A percentile compares a stretch with the other conserved stretches of the same genome.
Evolutionary conservation across 805 yeast genomes (phyloP).

Genomic region (Metschnikowia henanensis): DNA sequence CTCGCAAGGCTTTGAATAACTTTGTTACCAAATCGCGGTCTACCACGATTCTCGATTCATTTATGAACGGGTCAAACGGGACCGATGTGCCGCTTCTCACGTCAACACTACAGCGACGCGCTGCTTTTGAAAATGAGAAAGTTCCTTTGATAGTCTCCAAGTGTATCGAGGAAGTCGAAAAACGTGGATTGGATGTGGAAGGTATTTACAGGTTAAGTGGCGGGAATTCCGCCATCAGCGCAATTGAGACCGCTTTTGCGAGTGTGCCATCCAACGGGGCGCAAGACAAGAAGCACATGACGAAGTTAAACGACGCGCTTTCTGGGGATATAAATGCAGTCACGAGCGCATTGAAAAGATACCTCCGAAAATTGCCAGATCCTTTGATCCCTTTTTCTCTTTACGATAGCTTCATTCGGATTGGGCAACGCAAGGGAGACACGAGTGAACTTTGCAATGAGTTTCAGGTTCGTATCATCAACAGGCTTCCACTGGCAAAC

Average conservation of each 20-base stretch:
- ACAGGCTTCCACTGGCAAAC: slow-evolving; percentile 67
- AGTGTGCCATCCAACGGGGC: slow-evolving; percentile 26
- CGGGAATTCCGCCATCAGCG: slow-evolving; percentile 63
- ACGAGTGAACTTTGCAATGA: slow-evolving; percentile 33
- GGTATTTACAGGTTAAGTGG: slow-evolving; percentile 94
- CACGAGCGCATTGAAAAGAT: slow-evolving; percentile 83
- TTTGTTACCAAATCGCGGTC: slow-evolving; percentile 45
- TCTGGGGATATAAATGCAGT: slow-evolving; percentile 81
- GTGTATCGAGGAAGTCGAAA: slow-evolving; percentile 77
- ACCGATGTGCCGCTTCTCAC: slow-evolving; percentile 37
- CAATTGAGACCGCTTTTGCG: slow-evolving; percentile 43
- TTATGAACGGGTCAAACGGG: slow-evolving; percentile 20
- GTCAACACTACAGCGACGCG: slow-evolving; percentile 62
- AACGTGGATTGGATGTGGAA: slow-evolving; percentile 71
- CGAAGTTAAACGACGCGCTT: slow-evolving; percentile 36
- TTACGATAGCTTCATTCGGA: slow-evolving; percentile 65
- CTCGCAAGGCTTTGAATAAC: slow-evolving; percentile 14
- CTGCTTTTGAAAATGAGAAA: slow-evolving; percentile 55
- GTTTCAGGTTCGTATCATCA: slow-evolving; percentile 44
- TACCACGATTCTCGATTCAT: slow-evolving; percentile 43
- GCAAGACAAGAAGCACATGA: slow-evolving; percentile 34
- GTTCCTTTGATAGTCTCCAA: slow-evolving; percentile 73
- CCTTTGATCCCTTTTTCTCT: slow-evolving; percentile 74
- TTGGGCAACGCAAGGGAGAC: slow-evolving; percentile 28
- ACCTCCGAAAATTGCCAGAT: slow-evolving; percentile 78